phyloP scores from a whole-genome alignment of 2,329 filamentous ascomycete species.

The Ceratocystis smalleyi region DNA sequence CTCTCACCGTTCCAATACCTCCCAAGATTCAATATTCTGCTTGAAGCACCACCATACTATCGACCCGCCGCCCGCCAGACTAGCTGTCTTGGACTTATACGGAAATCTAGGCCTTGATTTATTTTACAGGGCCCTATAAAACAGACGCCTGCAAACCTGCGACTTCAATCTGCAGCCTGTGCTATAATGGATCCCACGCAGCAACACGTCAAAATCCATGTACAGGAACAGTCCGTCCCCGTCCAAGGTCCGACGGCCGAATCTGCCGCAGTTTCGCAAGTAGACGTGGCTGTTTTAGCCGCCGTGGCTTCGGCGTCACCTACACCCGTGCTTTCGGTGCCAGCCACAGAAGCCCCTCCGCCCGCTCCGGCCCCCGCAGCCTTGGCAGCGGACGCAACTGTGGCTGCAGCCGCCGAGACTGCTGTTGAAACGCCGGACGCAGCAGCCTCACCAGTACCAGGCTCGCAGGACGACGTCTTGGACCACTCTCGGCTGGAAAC shows the following conservation, averaged over 20 bases:
- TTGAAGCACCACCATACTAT: neutral
- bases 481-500: neutral
- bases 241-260: neutral
- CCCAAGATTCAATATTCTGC: constrained; percentile 12
- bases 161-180: neutral
- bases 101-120: neutral
- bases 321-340: constrained; percentile 3
- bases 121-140: neutral
- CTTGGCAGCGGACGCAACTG: neutral
- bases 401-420: neutral
- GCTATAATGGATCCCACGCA: neutral
- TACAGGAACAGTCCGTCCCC: neutral
- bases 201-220: neutral
- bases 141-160: too few relatives aligned
- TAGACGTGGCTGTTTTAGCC: neutral
- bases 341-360: neutral
- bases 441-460: neutral
- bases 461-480: neutral
- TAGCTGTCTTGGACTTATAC: neutral
- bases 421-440: neutral
- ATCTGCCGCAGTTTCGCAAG: neutral
- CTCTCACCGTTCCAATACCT: constrained; percentile 13
- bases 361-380: neutral
- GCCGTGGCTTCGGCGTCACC: neutral
- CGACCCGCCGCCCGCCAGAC: neutral